phyloP scores from a whole-genome alignment of 768 basidiomycete species.

The Hypsizygus marmoreus region DNA sequence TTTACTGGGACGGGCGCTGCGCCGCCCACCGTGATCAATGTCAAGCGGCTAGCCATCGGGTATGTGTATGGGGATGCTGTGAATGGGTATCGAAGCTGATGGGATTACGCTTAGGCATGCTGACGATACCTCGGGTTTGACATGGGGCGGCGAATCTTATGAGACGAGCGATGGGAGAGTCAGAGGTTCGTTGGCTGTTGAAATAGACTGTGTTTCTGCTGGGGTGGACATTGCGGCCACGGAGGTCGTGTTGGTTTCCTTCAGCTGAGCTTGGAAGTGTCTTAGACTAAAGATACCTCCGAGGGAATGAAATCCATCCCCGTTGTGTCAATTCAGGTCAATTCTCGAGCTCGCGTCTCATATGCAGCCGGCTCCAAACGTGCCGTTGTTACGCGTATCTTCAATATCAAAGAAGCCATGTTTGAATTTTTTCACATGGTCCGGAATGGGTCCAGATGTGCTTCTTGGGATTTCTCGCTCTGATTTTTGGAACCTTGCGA shows the following conservation, averaged over 20 bases:
- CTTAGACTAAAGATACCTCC: background rate
- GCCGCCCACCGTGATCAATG: constrained; percentile 31
- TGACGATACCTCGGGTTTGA: constrained; percentile 51
- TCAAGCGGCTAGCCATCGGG: constrained; percentile 54
- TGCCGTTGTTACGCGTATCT: too few species aligned
- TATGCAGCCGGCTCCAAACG: too few species aligned
- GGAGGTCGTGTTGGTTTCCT: constrained; percentile 44
- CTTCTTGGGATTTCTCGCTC: too few species aligned
- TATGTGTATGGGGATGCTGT: constrained; percentile 23
- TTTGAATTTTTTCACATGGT: too few species aligned
- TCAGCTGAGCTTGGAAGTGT: constrained; percentile 1
- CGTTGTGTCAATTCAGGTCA: background rate
- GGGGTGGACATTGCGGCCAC: constrained; percentile 52
- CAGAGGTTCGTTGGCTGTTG: constrained; percentile 33
- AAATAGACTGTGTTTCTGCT: constrained; percentile 27
- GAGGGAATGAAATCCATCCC: background rate
- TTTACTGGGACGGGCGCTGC: constrained; percentile 30
- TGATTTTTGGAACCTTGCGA: too few species aligned
- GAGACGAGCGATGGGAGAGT: constrained; percentile 49
- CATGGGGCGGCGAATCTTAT: constrained; percentile 60
- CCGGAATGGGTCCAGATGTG: too few species aligned
- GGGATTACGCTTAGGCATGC: constrained; percentile 37
- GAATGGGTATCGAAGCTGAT: background rate
- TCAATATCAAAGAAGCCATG: too few species aligned
- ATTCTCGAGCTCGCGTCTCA: background rate